phyloP scores from a whole-genome alignment of 1,284 basidiomycete genomes.

The Filobasidium uniguttulatum region DNA sequence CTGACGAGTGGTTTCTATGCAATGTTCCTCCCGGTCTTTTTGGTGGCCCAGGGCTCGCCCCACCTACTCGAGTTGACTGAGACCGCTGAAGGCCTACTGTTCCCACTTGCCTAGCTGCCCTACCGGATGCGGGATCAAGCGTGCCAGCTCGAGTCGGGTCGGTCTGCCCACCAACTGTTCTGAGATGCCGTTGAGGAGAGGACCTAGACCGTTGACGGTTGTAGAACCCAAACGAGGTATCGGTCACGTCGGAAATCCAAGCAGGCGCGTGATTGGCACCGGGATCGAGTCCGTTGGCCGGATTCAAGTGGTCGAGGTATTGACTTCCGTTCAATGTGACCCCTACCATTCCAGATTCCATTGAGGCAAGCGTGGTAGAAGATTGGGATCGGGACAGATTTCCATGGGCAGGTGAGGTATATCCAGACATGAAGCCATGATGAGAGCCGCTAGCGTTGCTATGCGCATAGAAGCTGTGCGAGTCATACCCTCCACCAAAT shows the following conservation, averaged over 20 bases:
- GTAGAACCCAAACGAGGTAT: constrained; percentile 2
- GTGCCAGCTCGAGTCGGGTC: constrained; percentile 14
- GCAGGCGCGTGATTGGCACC: constrained; percentile 13
- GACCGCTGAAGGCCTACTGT: constrained; percentile 4
- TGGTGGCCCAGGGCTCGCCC: constrained; percentile 22
- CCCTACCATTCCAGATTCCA: constrained; percentile 24
- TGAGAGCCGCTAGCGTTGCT: no score
- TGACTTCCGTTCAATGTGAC: not conserved
- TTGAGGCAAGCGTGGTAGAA: constrained; percentile 25
- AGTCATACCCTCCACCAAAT: no score
- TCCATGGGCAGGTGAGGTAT: not conserved
- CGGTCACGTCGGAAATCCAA: constrained; percentile 16
- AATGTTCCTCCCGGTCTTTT: constrained; percentile 19
- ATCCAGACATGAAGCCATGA: not conserved
- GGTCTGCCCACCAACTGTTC: not conserved
- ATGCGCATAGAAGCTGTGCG: no score
- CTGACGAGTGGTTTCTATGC: constrained; percentile 15
- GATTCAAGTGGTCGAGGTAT: not conserved
- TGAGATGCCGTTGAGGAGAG: constrained; percentile 21
- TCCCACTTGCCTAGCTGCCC: constrained; percentile 19
- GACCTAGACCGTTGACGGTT: constrained; percentile 24
- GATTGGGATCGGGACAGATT: constrained; percentile 25
- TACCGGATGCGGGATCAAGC: constrained; percentile 24
- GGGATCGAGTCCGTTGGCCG: constrained; percentile 12
- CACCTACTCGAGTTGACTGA: constrained; percentile 7